Evolutionary conservation across 148 eudicot genomes (phyloP), one percentile per base, ranked within the genome.

Genomic region (Camellia japonica): DNA sequence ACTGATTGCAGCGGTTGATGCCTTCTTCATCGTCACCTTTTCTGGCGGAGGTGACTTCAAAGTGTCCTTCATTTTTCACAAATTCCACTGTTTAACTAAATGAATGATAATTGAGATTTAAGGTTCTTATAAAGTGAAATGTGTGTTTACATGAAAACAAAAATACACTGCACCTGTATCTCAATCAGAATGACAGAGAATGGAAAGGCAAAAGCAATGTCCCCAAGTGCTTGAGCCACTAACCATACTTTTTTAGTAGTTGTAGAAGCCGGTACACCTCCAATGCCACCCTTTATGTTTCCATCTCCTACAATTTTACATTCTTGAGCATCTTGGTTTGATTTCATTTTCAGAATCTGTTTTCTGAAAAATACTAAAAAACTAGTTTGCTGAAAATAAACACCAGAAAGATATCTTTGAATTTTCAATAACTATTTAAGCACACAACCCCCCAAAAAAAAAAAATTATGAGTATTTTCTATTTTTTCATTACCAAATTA

Each of bases 171-270:
- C 49, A 95, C 97, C 95, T 89, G 94, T 84, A 93, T 90, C 73
- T 95, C 93, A 30, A 92, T 83, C 52, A 92, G 83, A 71, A 93
- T 88, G 56, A 87, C 23, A 11, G 97, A 87, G 80, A 85, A 94
- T 10, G 97, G 91, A 78, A 80, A 93, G 80, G 98, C 97, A 90
- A 93, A 95, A 59, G 97, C 97, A 75, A 93, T 88, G 84, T 92
- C 95, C 64, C 99, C 99, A 30, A 95, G 75, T 62, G 94, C 94
- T 90, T 92, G 94, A 71, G 91, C 84, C 18, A 90, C 88, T 54
- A 83, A 74, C 94, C 97, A 95, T 51, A 90, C 83, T 89, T 95
- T 95, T 23, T 92, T 83, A 77, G 88, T 65, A 23, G 84, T 73
- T 72, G 90, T 87, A 68, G 84, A 79, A 67, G 94, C 68, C 5